Base-by-base conservation (phyloP, 495 filamentous ascomycete species). In the Penicillium pulvis region DNA sequence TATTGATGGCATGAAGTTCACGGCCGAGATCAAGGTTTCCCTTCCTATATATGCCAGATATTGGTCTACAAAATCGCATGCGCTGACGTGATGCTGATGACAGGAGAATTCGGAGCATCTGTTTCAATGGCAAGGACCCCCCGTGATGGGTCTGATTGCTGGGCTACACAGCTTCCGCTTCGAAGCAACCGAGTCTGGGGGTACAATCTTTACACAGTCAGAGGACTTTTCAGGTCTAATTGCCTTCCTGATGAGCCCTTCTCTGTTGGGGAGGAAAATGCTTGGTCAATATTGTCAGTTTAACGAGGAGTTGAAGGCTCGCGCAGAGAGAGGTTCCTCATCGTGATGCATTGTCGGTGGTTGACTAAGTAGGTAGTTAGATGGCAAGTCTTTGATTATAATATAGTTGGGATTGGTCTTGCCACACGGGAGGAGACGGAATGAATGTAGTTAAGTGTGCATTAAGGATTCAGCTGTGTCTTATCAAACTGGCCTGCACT, bases 1-100 rank as follows among this genome's bases (percentile, higher is more conserved):
- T 16, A 28, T 47, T 26, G 45, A 47, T 30, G 23, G 45, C 4
- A 47, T 47, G 45, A 47, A 47, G 45, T 47, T 47, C 23, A 47
- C 45, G 3, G 45, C 45, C 24, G 45, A 28, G 4, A 47, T 47
- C 1, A 47, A 47, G 23, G 45, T 47, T 24, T 0, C 4, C 7
- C 1, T 44, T 2, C 23, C 9, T 14, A 23, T 9, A 23, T 10
- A 7, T 20, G 6, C 2, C 17, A 19, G 5, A 28, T 28, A 28
- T 23, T 2, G 43, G 20, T 19, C 6, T 23, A 9, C 12, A 16
- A 12, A 12, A 28, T 14, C 23, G 9, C 9, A 36, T 16, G 5
- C 14, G 45, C 45, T 47, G 30, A 47, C 16, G 17, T 1, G 17
- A 45, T 30, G n/a, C 23, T 20, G 33, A 36, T 47, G 45, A 26